Percentiles rank a stretch among this genome's conserved stretches.
These are phyloP conservation scores for Pseudogymnoascus sp. DNA, from an alignment of 2,329 filamentous ascomycete genomes.

Conservation along the genomic window DNA sequence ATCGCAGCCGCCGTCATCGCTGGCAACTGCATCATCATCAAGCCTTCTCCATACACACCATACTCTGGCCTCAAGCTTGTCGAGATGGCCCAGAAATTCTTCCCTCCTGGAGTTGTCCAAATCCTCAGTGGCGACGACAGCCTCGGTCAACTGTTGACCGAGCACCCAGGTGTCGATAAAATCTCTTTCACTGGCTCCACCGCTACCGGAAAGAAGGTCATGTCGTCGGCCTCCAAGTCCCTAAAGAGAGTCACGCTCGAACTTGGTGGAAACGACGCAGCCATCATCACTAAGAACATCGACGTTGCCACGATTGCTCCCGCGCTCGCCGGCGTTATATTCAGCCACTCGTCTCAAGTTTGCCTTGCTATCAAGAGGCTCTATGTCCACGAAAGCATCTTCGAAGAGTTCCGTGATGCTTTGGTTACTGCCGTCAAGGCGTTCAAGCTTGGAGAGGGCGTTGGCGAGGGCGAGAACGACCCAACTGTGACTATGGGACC, in stretches of 20 bases:
- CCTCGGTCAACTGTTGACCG: slow-evolving; percentile 43
- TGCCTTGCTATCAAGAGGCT: slow-evolving; percentile 50
- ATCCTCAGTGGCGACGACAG: slow-evolving; percentile 45
- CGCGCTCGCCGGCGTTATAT: slow-evolving; percentile 37
- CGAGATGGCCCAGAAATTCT: slow-evolving; percentile 39
- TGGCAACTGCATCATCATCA: slow-evolving; percentile 48
- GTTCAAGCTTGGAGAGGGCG: slow-evolving; percentile 42
- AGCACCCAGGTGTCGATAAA: slow-evolving; percentile 45
- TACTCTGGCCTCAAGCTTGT: slow-evolving; percentile 43
- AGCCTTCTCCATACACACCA: slow-evolving; percentile 43
- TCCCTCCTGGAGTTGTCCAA: slow-evolving; percentile 47
- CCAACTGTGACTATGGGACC: slow-evolving; percentile 41
- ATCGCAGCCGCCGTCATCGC: slow-evolving; percentile 49
- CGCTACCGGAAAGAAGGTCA: slow-evolving; percentile 40
- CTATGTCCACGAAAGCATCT: slow-evolving; percentile 53
- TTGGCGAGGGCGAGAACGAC: slow-evolving; percentile 27
- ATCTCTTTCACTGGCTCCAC: slow-evolving; percentile 51
- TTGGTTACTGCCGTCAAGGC: slow-evolving; percentile 41
- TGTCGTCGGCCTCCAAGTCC: slow-evolving; percentile 41
- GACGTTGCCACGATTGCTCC: slow-evolving; percentile 39
- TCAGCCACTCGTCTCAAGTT: slow-evolving; percentile 46
- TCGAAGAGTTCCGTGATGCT: slow-evolving; percentile 44
- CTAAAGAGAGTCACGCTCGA: slow-evolving; percentile 47
- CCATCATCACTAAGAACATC: slow-evolving; percentile 43
- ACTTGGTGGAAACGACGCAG: slow-evolving; percentile 47